These are phyloP conservation scores for Phytophthora cryptogea DNA, from an alignment of 352 stramenopile genomes.

Conservation along the genomic window DNA sequence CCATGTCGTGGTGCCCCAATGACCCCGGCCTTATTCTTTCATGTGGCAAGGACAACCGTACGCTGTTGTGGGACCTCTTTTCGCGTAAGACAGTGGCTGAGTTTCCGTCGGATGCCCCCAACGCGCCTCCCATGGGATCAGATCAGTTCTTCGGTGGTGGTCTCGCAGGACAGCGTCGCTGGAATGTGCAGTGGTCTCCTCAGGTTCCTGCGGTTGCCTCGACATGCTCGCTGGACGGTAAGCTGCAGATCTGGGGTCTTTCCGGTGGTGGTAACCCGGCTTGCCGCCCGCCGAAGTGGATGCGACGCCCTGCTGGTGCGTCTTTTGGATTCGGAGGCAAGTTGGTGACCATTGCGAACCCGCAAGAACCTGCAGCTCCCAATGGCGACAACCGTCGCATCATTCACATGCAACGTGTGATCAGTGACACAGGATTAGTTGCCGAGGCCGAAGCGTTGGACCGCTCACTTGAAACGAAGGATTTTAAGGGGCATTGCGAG, in stretches of 20 bases:
- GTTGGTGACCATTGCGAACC: slow-evolving; percentile 90
- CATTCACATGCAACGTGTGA: slow-evolving; percentile 82
- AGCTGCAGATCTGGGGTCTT: slow-evolving; percentile 93
- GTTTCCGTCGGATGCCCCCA: slow-evolving; percentile 78
- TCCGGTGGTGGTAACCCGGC: slow-evolving; percentile 76
- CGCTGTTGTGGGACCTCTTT: slow-evolving; percentile 98
- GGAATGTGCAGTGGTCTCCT: slow-evolving; percentile 97
- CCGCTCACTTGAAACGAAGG: slow-evolving; percentile 83
- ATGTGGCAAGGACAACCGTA: slow-evolving; percentile 98
- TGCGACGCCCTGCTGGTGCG: slow-evolving; percentile 87
- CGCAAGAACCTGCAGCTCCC: slow-evolving; percentile 48
- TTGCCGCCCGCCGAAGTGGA: slow-evolving; percentile 95
- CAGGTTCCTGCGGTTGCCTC: slow-evolving; percentile 94
- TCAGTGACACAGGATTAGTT: slow-evolving; percentile 84
- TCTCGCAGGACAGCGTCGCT: slow-evolving; percentile 84
- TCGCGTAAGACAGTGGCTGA: slow-evolving; percentile 94
- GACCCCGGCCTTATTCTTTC: slow-evolving; percentile 93
- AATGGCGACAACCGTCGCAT: slow-evolving; percentile 70
- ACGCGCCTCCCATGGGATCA: slow-evolving; percentile 71
- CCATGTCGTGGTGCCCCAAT: slow-evolving; percentile 97
- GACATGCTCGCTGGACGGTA: slow-evolving; percentile 97
- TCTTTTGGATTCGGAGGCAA: slow-evolving; percentile 97
- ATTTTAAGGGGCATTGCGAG: slow-evolving; percentile 94
- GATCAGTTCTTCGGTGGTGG: slow-evolving; percentile 79
- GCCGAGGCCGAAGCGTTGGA: slow-evolving; percentile 91